Percentiles rank a stretch among this genome's conserved stretches.
Conservation (phyloP, 768 basidiomycete species). For the Clathrus columnatus region DNA sequence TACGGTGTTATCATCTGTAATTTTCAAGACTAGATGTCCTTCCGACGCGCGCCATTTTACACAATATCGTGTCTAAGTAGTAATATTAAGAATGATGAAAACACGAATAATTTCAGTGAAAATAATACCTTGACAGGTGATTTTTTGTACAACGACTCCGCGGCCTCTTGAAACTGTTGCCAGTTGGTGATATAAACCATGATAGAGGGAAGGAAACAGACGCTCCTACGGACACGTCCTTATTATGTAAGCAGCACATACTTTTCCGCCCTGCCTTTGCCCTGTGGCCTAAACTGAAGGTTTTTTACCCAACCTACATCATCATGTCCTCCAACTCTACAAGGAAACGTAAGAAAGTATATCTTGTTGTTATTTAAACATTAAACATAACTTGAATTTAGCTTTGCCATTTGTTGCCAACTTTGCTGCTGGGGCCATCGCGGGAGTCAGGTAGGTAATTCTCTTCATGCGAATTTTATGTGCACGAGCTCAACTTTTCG, state of each 20-base stretch:
- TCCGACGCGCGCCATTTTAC: conserved; percentile 86
- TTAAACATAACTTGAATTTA: conserved; percentile 20
- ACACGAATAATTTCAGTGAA: background rate
- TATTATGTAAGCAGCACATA: too few relatives aligned
- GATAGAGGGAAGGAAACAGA: background rate
- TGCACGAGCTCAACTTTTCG: conserved; percentile 16
- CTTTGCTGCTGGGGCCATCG: conserved; percentile 93
- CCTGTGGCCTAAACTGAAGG: background rate
- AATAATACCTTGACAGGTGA: conserved; percentile 60
- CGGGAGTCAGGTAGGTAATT: conserved; percentile 51
- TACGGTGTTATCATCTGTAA: conserved; percentile 86
- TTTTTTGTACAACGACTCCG: conserved; percentile 73
- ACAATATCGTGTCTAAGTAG: conserved; percentile 75
- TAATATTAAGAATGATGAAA: too few relatives aligned
- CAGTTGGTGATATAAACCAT: conserved; percentile 89
- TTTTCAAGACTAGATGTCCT: conserved; percentile 85
- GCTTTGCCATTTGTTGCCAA: conserved; percentile 82
- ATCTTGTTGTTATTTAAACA: background rate
- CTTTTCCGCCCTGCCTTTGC: too few relatives aligned
- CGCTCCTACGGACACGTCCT: background rate
- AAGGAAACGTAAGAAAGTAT: background rate
- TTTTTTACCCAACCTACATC: background rate
- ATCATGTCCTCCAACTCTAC: conserved; percentile 3
- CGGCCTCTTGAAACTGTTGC: conserved; percentile 87
- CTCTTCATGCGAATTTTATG: too few relatives aligned